phyloP scores from a whole-genome alignment of 83 land plant species.

The Picea mariana region DNA sequence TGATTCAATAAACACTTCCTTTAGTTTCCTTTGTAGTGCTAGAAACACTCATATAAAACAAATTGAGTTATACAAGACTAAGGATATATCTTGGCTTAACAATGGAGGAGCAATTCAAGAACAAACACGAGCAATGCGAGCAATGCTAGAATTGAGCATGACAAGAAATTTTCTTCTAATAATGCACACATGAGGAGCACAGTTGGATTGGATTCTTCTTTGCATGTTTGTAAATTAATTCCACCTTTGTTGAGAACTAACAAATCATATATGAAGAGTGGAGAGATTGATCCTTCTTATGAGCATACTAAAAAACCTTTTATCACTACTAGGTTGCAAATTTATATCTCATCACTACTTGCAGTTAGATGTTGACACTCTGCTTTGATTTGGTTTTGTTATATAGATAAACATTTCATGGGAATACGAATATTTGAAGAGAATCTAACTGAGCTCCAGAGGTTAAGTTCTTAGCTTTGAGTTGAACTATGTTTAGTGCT shows the following conservation, averaged over 20 bases:
- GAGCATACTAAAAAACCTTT: neutral
- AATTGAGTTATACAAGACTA: no score
- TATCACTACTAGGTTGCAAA: neutral
- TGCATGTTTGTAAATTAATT: constrained; percentile 12
- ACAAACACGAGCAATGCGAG: no score
- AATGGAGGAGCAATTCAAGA: no score
- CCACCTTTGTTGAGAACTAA: constrained; percentile 24
- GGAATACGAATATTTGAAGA: neutral
- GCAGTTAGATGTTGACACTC: neutral
- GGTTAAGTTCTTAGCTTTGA: neutral
- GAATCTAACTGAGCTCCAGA: neutral
- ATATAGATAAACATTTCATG: neutral
- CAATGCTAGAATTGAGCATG: no score
- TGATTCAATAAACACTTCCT: no score
- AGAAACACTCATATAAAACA: no score
- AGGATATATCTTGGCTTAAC: no score
- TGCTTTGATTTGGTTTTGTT: neutral
- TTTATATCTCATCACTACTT: neutral
- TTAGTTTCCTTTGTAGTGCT: no score
- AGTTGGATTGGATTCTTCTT: constrained; percentile 21
- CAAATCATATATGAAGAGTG: constrained; percentile 22
- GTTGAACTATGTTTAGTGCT: neutral
- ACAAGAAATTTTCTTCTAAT: no score
- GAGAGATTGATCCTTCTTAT: constrained; percentile 19
- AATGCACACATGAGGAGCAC: constrained; percentile 28